Evolutionary conservation across 176 grass and related monocot species (phyloP).

Genomic region (Tillandsia fasciculata): DNA sequence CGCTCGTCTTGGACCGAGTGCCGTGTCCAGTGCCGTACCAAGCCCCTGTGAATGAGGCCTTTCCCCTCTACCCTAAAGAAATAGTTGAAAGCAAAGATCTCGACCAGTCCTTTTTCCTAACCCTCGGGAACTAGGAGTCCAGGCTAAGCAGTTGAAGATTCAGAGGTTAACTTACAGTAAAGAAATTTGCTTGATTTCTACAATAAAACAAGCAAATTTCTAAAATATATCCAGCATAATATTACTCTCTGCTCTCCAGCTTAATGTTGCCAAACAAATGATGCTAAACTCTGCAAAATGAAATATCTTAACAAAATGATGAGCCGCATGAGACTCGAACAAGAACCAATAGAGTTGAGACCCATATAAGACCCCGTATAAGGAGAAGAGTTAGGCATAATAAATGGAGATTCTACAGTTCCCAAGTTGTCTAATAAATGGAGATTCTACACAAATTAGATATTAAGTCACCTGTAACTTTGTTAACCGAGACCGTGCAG

Average conservation of each 20-base stretch:
- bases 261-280: not conserved
- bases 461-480: slow-evolving; percentile 65
- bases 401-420: not conserved
- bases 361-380: not conserved
- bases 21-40: no score
- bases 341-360: not conserved
- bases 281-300: not conserved
- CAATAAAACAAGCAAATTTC: no score
- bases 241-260: no score
- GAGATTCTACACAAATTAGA: not conserved
- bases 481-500: slow-evolving; percentile 57
- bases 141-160: not conserved
- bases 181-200: no score
- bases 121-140: not conserved
- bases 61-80: no score
- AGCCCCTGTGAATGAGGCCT: no score
- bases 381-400: not conserved
- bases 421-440: not conserved
- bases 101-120: not conserved
- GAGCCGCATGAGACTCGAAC: not conserved
- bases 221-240: no score
- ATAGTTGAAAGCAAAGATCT: no score
- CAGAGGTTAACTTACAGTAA: not conserved
- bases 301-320: not conserved
- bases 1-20: no score